Base-by-base conservation (phyloP, 805 yeast species). In the Ogataea nonfermentans region DNA sequence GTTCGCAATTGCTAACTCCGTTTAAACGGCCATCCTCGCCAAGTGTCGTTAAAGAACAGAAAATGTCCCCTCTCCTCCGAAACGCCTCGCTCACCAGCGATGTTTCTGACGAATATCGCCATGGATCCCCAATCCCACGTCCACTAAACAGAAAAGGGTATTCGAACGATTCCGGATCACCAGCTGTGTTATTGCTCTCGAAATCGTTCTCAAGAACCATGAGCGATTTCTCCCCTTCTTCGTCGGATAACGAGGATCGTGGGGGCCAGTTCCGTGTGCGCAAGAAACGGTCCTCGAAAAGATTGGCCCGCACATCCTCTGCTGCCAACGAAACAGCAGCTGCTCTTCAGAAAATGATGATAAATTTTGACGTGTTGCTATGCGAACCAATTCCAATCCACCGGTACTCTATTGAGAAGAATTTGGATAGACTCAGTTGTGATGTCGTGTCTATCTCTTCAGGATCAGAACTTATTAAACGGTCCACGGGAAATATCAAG, bases 331-430 rank as follows among this genome's bases (percentile, higher is more conserved):
- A 43, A n/a, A 29, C 50, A 5, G 36, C 51, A 4, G 46, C 40
- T 24, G 49, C 47, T 1, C 36, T 51, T 16, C 41, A 50, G 27
- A 38, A 48, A 23, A 35, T 48, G 47, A 47, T 48, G 22, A 47
- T 56, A 25, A 48, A 50, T 24, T 60, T 84, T 49, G 90, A 86
- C 57, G 80, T 89, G 4, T 66, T 91, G 32, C 67, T 88, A 10
- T 89, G 96, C 61, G 96, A 88, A 53, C 88, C 93, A 2, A 85
- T 86, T 44, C 93, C 96, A 0, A 83, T 83, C 41, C 81, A 86
- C 49, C 65, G 95, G 34, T 85, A 76, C 53, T 71, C 86, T 10
- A 73, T 82, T 19, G 73, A 78, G 29, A 76, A 73, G 43, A 71
- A 81, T 46, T 66, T 91, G 42, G 86, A 78, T 44, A 70, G 72